Percentiles rank a stretch among this genome's conserved stretches.
These are phyloP conservation scores for Plasmodium knowlesi DNA, from an alignment of 169 alveolate species.

Conservation along the genomic window DNA sequence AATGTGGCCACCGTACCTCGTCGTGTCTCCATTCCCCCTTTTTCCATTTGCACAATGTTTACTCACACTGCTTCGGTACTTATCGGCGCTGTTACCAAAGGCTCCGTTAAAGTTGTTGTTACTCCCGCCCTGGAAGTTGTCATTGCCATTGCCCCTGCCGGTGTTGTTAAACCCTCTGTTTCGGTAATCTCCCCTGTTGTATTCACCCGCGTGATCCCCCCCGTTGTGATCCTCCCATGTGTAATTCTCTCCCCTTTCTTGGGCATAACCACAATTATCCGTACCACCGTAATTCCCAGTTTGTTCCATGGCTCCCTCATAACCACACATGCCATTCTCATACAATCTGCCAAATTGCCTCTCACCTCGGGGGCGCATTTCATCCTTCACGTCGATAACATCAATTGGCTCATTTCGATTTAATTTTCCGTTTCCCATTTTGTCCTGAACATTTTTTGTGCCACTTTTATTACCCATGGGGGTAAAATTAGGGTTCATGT, in stretches of 20 bases:
- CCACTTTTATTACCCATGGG: constrained; percentile 1
- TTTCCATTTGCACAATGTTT: not conserved
- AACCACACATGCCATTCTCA: constrained; percentile 15
- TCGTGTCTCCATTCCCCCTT: constrained; percentile 3
- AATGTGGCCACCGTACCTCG: not conserved
- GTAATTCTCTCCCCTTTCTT: constrained; percentile 18
- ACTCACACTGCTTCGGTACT: not conserved
- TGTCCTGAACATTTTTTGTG: not conserved
- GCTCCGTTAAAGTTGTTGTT: constrained; percentile 13
- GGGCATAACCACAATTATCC: not conserved
- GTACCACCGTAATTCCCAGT: not conserved
- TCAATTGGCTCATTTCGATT: constrained; percentile 15
- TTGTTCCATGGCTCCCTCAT: not conserved
- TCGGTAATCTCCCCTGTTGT: constrained; percentile 30
- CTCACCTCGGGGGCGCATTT: not conserved
- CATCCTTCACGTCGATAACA: not conserved
- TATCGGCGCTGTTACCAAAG: not conserved
- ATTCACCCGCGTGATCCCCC: not conserved
- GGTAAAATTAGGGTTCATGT: not conserved
- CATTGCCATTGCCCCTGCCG: not conserved
- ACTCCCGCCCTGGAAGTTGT: not conserved
- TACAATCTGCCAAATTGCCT: not conserved
- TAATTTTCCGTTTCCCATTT: constrained; percentile 8
- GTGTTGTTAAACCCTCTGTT: constrained; percentile 13
- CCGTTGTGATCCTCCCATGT: not conserved